Evolutionary conservation across 2,329 filamentous ascomycete species (phyloP).

Genomic region (Magnaporthiopsis rhizophila): DNA sequence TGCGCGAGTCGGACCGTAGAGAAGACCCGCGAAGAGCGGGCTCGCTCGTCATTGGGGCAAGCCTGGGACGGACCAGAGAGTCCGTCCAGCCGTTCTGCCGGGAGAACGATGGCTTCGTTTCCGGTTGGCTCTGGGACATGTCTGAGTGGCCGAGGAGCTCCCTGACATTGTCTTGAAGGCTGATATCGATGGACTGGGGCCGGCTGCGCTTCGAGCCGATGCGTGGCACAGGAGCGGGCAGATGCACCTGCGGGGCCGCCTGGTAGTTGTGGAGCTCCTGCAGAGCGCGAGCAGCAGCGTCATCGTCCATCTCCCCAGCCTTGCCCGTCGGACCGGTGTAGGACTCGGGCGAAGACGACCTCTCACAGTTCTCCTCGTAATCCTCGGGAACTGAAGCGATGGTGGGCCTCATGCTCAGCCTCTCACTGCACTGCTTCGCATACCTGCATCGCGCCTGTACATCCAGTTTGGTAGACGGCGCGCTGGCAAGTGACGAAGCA

Average conservation of each 20-base stretch:
- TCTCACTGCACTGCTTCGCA: slow-evolving; percentile 50
- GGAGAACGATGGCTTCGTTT: background rate
- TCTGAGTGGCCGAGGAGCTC: slow-evolving; percentile 41
- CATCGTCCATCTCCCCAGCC: slow-evolving; percentile 43
- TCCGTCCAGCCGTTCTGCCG: slow-evolving; percentile 18
- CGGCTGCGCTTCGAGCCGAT: slow-evolving; percentile 51
- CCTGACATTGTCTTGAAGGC: slow-evolving; percentile 61
- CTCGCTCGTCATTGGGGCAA: slow-evolving; percentile 19
- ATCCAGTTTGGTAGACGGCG: slow-evolving; percentile 49
- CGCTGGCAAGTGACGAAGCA: slow-evolving; percentile 51
- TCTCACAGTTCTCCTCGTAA: slow-evolving; percentile 36
- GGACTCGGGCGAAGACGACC: slow-evolving; percentile 49
- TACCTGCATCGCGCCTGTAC: slow-evolving; percentile 57
- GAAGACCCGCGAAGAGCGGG: slow-evolving; percentile 31
- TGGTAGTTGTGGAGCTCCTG: slow-evolving; percentile 53
- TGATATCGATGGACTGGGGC: slow-evolving; percentile 47
- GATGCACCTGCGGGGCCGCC: slow-evolving; percentile 18
- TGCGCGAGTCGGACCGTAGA: slow-evolving; percentile 42
- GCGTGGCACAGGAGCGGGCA: slow-evolving; percentile 27
- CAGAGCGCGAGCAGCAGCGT: slow-evolving; percentile 50
- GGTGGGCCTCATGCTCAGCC: slow-evolving; percentile 40
- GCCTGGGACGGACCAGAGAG: slow-evolving; percentile 28
- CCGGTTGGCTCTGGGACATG: slow-evolving; percentile 15
- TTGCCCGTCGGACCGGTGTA: slow-evolving; percentile 45
- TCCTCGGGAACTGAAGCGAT: slow-evolving; percentile 52